Base-by-base conservation (phyloP, 345 rosid species). In the Mercurialis annua region DNA sequence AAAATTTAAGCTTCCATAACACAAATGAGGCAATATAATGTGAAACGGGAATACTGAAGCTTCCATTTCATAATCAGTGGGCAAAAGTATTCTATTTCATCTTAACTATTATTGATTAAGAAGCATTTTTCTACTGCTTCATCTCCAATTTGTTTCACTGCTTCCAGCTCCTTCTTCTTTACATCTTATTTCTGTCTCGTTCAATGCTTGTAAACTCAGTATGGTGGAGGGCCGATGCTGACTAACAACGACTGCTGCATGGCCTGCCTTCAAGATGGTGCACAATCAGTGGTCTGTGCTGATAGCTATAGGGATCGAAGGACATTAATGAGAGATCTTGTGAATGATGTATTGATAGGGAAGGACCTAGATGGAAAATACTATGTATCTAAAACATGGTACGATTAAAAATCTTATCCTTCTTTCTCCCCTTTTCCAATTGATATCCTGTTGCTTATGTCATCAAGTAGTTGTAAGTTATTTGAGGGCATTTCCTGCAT, bases 261-360 rank as follows among this genome's bases (percentile, higher is more conserved):
- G 76, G 81, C 73, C 65, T 94, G 99, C 83, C 92, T 94, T 77
- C 56, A 84, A 38, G 91, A 87, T 81, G 84, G 81, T 48, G 97
- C 97, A 17, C 79, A 69, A 55, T 74, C 81, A 43, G 73, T 89
- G 67, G 92, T 91, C 64, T 86, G 69, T 73, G 91, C 89, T 64
- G 99, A 89, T 76, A 87, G 96, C 84, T 94, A 94, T 68, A 83
- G 92, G 81, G 96, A 91, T 78, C 87, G 86, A 76, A 84, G 97
- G 83, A 82, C 81, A 77, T 68, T 76, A 64, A 84, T 91, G 95
- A 94, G 84, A 78, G 86, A 68, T 70, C 72, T 89, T 64, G 96
- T 89, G 68, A 82, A 67, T 46, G 67, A 80, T 71, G 92, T 80
- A 47, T 81, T 94, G 59, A 67, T 83, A 0, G 92, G 89, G 60